Percentiles rank a stretch among this genome's conserved stretches.
Evolutionary conservation across 2,329 filamentous ascomycete genomes (phyloP).

Genomic region (Fusarium luffae): DNA sequence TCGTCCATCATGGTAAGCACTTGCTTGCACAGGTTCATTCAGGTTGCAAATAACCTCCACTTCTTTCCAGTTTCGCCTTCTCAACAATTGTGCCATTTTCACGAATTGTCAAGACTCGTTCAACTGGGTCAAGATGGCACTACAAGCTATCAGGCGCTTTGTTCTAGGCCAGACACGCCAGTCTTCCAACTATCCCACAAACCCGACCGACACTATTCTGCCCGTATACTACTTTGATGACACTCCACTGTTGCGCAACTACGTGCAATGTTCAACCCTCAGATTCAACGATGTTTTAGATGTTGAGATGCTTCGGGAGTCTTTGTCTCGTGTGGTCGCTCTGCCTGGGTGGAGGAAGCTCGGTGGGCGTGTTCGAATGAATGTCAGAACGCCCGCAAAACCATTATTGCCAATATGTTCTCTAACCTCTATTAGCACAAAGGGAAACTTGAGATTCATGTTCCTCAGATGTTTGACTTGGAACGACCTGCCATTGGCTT

Average conservation of each 20-base stretch:
- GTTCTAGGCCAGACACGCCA: constrained; percentile 10
- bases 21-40: not conserved
- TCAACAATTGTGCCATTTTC: too few relatives aligned
- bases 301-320: constrained; percentile 46
- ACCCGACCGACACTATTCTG: constrained; percentile 16
- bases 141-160: constrained; percentile 1
- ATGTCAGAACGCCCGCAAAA: not conserved
- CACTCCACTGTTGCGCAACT: constrained; percentile 14
- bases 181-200: not conserved
- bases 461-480: constrained; percentile 46
- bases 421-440: not conserved
- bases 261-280: constrained; percentile 14
- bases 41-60: not conserved
- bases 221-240: constrained; percentile 26
- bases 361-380: constrained; percentile 48
- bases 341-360: constrained; percentile 57
- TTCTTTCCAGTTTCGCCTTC: not conserved
- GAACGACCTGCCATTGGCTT: constrained; percentile 55
- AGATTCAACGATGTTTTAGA: constrained; percentile 48
- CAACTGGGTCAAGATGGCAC: not conserved
- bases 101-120: too few relatives aligned
- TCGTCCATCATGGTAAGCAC: not conserved
- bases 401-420: too few relatives aligned
- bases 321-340: constrained; percentile 21
- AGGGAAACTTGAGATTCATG: constrained; percentile 49